Percentiles rank a stretch among this genome's conserved stretches.
phyloP scores from a whole-genome alignment of 768 basidiomycete genomes.

The Sporobolomyces phaffii region DNA sequence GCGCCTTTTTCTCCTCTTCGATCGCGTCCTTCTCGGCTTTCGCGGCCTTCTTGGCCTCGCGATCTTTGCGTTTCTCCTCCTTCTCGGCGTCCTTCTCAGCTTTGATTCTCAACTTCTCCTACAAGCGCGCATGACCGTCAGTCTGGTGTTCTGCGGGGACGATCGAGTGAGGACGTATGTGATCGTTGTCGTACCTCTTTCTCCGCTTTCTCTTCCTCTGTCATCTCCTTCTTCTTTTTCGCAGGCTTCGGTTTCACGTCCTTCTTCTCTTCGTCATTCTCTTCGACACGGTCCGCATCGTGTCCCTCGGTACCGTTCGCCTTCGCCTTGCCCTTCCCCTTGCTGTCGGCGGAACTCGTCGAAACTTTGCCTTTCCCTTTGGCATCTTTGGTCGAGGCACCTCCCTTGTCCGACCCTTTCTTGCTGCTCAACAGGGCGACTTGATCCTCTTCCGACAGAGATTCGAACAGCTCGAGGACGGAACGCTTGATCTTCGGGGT shows the following conservation, averaged over 20 bases:
- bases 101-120: conserved; percentile 29
- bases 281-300: not conserved
- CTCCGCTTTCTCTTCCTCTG: conserved; percentile 24
- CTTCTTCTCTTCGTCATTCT: not conserved
- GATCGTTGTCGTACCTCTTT: conserved; percentile 9
- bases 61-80: conserved; percentile 27
- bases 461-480: conserved; percentile 55
- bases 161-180: too few species aligned
- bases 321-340: conserved; percentile 7
- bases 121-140: not conserved
- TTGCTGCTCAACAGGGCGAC: conserved; percentile 48
- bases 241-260: not conserved
- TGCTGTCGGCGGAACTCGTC: conserved; percentile 9
- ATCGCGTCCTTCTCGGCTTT: conserved; percentile 48
- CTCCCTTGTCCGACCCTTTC: too few species aligned
- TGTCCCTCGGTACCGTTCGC: not conserved
- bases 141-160: too few species aligned
- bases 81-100: conserved; percentile 38
- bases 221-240: conserved; percentile 24
- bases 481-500: conserved; percentile 7
- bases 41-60: conserved; percentile 44
- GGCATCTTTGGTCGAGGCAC: conserved; percentile 47
- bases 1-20: conserved; percentile 32
- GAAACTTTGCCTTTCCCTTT: conserved; percentile 3
- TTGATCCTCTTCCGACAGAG: conserved; percentile 57